Percentiles rank a stretch among this genome's conserved stretches.
Conservation (phyloP, 2,329 filamentous ascomycete species). For the Sarocladium kiliense region DNA sequence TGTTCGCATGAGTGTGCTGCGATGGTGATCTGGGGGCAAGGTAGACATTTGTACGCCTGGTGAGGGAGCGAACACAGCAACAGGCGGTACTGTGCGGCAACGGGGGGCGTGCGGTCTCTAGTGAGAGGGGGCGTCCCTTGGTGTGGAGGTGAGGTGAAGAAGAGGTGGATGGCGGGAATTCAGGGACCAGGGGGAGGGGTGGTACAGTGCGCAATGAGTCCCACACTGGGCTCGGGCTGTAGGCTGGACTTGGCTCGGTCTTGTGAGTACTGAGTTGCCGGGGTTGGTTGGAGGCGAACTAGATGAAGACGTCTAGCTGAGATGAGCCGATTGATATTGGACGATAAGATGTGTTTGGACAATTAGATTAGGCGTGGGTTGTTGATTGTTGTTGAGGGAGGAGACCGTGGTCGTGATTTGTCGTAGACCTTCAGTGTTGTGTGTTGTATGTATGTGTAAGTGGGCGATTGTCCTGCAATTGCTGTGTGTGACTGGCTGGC, state of each 20-base stretch:
- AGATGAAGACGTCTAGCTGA: not conserved
- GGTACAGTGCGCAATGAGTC: slow-evolving; percentile 10
- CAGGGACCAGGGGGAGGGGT: slow-evolving; percentile 11
- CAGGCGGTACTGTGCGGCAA: slow-evolving; percentile 9
- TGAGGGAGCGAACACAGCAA: slow-evolving; percentile 3
- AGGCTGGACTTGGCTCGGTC: not conserved
- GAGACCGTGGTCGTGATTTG: slow-evolving; percentile 4
- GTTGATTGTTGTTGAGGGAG: slow-evolving; percentile 14
- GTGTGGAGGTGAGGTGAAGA: not conserved
- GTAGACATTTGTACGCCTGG: slow-evolving; percentile 51
- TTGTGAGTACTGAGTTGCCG: not conserved
- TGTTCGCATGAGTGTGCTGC: slow-evolving; percentile 43
- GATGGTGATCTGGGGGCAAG: slow-evolving; percentile 55
- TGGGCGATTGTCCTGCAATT: slow-evolving; percentile 8
- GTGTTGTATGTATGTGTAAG: not conserved
- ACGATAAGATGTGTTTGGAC: slow-evolving; percentile 7
- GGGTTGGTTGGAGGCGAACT: slow-evolving; percentile 2
- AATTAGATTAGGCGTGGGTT: slow-evolving; percentile 26
- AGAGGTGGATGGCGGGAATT: too few species aligned
- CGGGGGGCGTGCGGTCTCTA: not conserved
- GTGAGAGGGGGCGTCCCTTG: slow-evolving; percentile 4
- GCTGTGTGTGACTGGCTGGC: slow-evolving; percentile 2
- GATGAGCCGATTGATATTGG: not conserved
- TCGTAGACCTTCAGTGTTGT: not conserved
- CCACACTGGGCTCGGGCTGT: slow-evolving; percentile 9